Conservation (phyloP, 2,329 filamentous ascomycete species). For the Penicillium sumatraense region DNA sequence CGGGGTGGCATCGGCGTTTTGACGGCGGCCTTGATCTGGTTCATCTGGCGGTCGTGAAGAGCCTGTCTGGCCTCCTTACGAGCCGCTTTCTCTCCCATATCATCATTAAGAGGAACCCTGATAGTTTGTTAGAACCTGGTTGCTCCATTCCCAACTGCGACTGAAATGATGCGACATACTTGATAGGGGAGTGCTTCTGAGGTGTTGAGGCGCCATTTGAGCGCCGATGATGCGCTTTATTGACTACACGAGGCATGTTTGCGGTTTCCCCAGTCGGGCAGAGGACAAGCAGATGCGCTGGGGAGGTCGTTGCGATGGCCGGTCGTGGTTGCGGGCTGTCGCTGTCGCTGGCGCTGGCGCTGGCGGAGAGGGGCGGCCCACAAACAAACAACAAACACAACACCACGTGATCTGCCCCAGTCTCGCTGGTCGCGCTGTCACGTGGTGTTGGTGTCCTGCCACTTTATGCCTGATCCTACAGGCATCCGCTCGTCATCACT, state of each 20-base stretch:
- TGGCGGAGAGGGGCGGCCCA: slow-evolving; percentile 17
- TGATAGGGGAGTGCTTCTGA: slow-evolving; percentile 57
- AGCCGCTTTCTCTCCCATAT: slow-evolving; percentile 86
- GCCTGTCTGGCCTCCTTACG: slow-evolving; percentile 86
- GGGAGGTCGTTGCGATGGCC: slow-evolving; percentile 13
- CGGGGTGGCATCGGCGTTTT: slow-evolving; percentile 48
- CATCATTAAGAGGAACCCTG: slow-evolving; percentile 95
- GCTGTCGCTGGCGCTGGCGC: too few relatives aligned
- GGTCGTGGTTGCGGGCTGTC: slow-evolving; percentile 23
- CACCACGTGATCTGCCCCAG: slow-evolving; percentile 20
- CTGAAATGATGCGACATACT: slow-evolving; percentile 43
- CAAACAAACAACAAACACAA: slow-evolving; percentile 41
- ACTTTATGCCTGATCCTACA: slow-evolving; percentile 5
- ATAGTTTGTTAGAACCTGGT: slow-evolving; percentile 11
- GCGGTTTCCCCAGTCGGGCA: slow-evolving; percentile 33
- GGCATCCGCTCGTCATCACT: slow-evolving; percentile 3
- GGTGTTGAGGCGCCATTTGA: slow-evolving; percentile 55
- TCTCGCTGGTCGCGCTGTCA: slow-evolving; percentile 28
- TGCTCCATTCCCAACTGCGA: slow-evolving; percentile 1
- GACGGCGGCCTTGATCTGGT: slow-evolving; percentile 81
- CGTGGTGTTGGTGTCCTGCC: neutral
- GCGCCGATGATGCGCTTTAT: slow-evolving; percentile 50
- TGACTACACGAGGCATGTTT: slow-evolving; percentile 62
- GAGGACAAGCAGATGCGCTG: slow-evolving; percentile 12
- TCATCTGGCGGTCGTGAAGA: slow-evolving; percentile 87